Conservation (phyloP, 768 basidiomycete genomes). For the Tephrocybe sp. region DNA sequence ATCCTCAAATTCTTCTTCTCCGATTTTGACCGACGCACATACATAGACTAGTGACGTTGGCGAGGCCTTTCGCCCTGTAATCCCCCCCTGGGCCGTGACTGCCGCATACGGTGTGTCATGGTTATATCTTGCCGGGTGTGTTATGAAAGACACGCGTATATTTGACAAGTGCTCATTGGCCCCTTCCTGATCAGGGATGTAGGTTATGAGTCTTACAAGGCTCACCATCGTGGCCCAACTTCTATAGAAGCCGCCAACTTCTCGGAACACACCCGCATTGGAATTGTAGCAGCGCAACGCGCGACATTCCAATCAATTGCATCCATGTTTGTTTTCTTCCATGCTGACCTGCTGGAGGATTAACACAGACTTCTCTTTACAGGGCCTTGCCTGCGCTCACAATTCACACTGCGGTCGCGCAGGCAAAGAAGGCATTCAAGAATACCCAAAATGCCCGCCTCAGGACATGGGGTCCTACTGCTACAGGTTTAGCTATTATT, state of each 20-base stretch:
- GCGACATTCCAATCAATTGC: constrained; percentile 80
- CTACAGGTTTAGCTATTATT: constrained; percentile 70
- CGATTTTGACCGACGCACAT: constrained; percentile 15
- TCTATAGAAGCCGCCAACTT: constrained; percentile 65
- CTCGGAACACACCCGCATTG: constrained; percentile 65
- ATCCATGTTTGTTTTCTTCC: constrained; percentile 63
- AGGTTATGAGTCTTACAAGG: constrained; percentile 79
- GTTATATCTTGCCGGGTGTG: constrained; percentile 67
- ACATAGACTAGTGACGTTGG: constrained; percentile 76
- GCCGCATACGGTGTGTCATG: constrained; percentile 82
- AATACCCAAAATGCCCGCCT: constrained; percentile 56
- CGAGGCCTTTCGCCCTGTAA: constrained; percentile 79
- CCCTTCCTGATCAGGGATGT: constrained; percentile 50
- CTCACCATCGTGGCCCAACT: constrained; percentile 63
- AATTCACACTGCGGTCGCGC: constrained; percentile 78
- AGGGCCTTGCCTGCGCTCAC: constrained; percentile 85
- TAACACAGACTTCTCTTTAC: constrained; percentile 10
- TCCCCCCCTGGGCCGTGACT: constrained; percentile 66
- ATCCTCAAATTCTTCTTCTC: constrained; percentile 20
- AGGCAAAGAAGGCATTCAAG: constrained; percentile 65
- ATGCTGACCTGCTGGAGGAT: constrained; percentile 4
- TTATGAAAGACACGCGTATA: background rate
- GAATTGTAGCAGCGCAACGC: constrained; percentile 71
- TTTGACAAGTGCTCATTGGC: background rate
- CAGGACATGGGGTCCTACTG: constrained; percentile 73